Evolutionary conservation across 345 rosid genomes (phyloP), one percentile per base, ranked within the genome.

Genomic region (Microthlaspi erraticum): DNA sequence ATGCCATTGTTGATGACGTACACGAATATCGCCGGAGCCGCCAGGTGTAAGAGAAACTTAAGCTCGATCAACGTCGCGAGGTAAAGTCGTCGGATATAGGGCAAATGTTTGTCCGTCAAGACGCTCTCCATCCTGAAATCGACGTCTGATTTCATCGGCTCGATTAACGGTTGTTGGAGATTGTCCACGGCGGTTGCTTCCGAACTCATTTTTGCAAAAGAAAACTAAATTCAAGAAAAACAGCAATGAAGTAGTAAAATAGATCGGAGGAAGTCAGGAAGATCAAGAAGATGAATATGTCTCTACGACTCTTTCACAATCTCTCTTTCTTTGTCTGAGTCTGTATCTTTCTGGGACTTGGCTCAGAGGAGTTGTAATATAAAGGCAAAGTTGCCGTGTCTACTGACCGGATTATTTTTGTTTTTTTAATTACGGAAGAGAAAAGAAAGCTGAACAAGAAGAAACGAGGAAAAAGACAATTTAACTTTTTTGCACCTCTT

Each of bases 21-120:
- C 11, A 87, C 90, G 0, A 81, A 53, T 2, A 87, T 76, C 0
- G 90, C 88, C 0, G 92, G 90, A 4, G 77, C 88, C 0, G 92
- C 92, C 0, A 87, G 74, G 45, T 74, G 62, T 45, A 79, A 82
- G 4, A 85, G 84, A 19, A 41, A 56, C 10, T 57, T 79, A 60
- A 85, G 76, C 74, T 89, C 96, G 7, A 87, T 81, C 78, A 57
- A 74, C 1, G 84, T 32, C 12, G 92, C 96, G 6, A 32, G 34
- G 11, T 60, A 41, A 20, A 83, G 26, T 17, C 95, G 77, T 12
- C 61, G 46, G 42, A 60, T 55, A 65, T 65, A 56, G 0, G 95
- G 45, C 31, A 81, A 36, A 10, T 63, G 56, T 2, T 58, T 52
- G 46, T 83, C 83, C 0, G 78, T 60, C 6, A 88, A 74, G 6